Evolutionary conservation across 2,329 filamentous ascomycete genomes (phyloP).

Genomic region (Rutstroemia sp.): DNA sequence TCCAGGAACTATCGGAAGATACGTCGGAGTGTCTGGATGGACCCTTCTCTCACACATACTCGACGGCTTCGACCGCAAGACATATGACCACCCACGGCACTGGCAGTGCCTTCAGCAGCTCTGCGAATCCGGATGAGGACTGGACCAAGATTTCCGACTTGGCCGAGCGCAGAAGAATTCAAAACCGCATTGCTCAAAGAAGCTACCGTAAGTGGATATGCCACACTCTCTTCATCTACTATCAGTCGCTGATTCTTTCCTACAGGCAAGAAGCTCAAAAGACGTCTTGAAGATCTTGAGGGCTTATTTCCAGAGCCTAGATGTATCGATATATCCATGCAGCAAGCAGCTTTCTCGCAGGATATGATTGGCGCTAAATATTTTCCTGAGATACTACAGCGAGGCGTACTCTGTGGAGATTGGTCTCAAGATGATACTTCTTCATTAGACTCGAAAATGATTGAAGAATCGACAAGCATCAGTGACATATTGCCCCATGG

Average conservation of each 20-base stretch:
- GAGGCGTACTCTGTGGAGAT: too few species aligned
- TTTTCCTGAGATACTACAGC: too few species aligned
- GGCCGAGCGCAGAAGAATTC: conserved; percentile 85
- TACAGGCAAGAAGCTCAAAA: conserved; percentile 86
- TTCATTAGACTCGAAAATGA: too few species aligned
- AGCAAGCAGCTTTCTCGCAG: too few species aligned
- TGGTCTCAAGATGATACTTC: too few species aligned
- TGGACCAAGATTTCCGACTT: conserved; percentile 99
- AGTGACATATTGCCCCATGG: too few species aligned
- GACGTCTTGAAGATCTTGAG: conserved; percentile 79
- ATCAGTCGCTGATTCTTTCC: conserved; percentile 12
- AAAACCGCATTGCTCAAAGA: conserved; percentile 95
- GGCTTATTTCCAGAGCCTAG: too few species aligned
- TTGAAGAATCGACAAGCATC: too few species aligned
- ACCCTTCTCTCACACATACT: conserved; percentile 19
- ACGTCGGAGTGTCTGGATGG: too few species aligned
- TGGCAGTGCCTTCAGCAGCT: conserved; percentile 90
- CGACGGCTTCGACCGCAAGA: conserved; percentile 34
- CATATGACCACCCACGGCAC: conserved; percentile 69
- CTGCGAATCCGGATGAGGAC: conserved; percentile 92
- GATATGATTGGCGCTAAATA: too few species aligned
- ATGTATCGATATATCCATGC: too few species aligned
- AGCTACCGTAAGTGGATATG: conserved; percentile 74
- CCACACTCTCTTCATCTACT: not conserved
- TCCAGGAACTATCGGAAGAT: too few species aligned